Evolutionary conservation across 2,329 filamentous ascomycete species (phyloP), one percentile per base, ranked within the genome.

Genomic region (Cryphonectria japonica): DNA sequence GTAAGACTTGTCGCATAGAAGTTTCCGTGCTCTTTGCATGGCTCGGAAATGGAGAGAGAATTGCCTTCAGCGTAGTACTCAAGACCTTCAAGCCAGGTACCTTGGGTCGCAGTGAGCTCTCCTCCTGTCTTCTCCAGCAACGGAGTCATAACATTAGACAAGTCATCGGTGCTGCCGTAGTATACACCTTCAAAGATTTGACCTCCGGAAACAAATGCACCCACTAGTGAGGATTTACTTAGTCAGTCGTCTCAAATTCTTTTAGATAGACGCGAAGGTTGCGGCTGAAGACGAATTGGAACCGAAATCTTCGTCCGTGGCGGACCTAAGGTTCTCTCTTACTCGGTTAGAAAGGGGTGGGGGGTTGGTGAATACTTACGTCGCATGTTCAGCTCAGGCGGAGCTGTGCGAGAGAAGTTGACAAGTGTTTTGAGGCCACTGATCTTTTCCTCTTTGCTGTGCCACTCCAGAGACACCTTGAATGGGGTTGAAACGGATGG

Each of bases 1-100:
- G 82, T 81, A 34, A 83, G 71, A 72, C 81, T 82, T 70, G 82
- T 82, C 57, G 82, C 79, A 74, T 81, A 82, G 69, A 84, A 84
- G 3, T 78, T 82, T 73, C 83, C 81, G 76, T 82, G 79, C 80
- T 83, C 63, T 19, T 61, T 66, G 4, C 41, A 67, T 29, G 74
- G 70, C 3, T 29, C 62, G n/a, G 74, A 68, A 14, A 76, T 32
- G 72, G 75, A 37, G 9, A 68, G 39, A 19, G 52, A 70, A 59
- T 59, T 78, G 7, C 76, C 76, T 22, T 73, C 71, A 32, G 77
- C 78, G 65, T 78, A 80, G 72, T 80, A 74, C 37, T 77, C 74
- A n/a, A 80, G 73, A 9, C 77, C 75, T 61, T 78, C 75, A 3
- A 79, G 74, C 79, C 79, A 80, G 66, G 75, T 76, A 2, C 75